Base-by-base conservation (phyloP, 306 rosid species). In the Albizia julibrissin region DNA sequence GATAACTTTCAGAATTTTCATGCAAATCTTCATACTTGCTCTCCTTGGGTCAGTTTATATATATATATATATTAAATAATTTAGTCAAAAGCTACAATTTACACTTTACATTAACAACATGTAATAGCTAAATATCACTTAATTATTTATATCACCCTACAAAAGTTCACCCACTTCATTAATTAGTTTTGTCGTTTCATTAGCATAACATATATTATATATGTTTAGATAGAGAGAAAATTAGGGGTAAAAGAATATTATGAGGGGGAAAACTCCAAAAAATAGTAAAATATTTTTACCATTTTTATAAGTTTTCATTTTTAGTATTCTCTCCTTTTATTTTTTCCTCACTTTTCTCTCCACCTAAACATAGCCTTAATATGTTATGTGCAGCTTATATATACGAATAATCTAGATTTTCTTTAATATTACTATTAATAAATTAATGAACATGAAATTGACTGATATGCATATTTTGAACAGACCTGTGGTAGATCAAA, bases 401-500 rank as follows among this genome's bases (percentile, higher is more conserved):
- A 42, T 40, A 8, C 1, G 44, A 33, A 33, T 33, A 40, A 40
- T 8, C 13, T 3, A 42, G 0, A 42, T 42, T 8, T 42, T 40
- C 2, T 42, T 42, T 42, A 42, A 42, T 42, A 10, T 1, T 42
- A 10, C 10, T 1, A 42, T 46, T 3, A 47, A 46, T 3, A 6
- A 47, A 47, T 47, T 4, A 14, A 47, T 47, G 39, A 81, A 78
- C 74, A 72, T 74, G 75, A 85, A 61, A 64, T 27, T 77, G 62
- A 74, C 11, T 77, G 46, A 26, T 21, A 12, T 42, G 7, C 21
- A 21, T 31, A 43, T 39, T 39, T 72, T 5, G 6, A 66, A 72
- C 84, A 95, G 99, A 72, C 96, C 99, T 2, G 98, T 95, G 87
- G 89, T 95, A 71, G 98, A 95, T 89, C 99, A 95, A 69, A 95